Evolutionary conservation across 176 grass and related monocot species (phyloP).

Genomic region (Oryza nivara): DNA sequence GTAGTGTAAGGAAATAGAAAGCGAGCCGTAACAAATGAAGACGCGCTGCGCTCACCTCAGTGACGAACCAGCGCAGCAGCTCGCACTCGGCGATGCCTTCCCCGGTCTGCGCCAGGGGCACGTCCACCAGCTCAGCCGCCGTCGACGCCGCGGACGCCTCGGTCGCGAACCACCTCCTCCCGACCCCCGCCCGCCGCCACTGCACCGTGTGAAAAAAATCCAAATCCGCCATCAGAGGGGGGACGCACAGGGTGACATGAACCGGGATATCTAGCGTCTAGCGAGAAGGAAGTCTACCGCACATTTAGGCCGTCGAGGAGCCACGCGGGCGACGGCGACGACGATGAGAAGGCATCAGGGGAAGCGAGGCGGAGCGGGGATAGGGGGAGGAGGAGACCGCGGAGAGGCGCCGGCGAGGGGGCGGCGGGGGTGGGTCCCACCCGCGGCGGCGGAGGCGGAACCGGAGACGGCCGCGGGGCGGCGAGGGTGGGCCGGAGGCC

Average conservation of each 20-base stretch:
- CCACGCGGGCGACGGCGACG: neutral
- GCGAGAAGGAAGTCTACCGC: neutral
- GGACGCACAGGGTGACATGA: neutral
- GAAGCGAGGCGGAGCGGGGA: neutral
- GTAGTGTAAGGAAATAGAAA: neutral
- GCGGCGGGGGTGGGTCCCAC: neutral
- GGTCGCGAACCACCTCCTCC: slow-evolving; percentile 46
- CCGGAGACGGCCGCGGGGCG: neutral
- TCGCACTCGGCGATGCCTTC: slow-evolving; percentile 98
- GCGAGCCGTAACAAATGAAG: neutral
- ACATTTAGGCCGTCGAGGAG: slow-evolving; percentile 32
- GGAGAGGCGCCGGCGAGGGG: slow-evolving; percentile 12
- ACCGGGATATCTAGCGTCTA: neutral
- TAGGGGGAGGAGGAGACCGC: slow-evolving; percentile 30
- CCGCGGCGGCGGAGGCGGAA: neutral
- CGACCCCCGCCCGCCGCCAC: neutral
- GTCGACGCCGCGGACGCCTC: slow-evolving; percentile 31
- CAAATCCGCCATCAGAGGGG: slow-evolving; percentile 4
- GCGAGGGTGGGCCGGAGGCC: neutral
- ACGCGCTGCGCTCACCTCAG: slow-evolving; percentile 44
- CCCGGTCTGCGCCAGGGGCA: slow-evolving; percentile 88
- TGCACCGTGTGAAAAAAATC: slow-evolving; percentile 1
- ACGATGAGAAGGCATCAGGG: neutral
- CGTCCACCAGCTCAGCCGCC: slow-evolving; percentile 63
- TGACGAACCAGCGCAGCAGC: slow-evolving; percentile 86